These are phyloP conservation scores for Pseudogymnoascus sp. DNA, from an alignment of 2,329 filamentous ascomycete genomes.

Conservation along the genomic window DNA sequence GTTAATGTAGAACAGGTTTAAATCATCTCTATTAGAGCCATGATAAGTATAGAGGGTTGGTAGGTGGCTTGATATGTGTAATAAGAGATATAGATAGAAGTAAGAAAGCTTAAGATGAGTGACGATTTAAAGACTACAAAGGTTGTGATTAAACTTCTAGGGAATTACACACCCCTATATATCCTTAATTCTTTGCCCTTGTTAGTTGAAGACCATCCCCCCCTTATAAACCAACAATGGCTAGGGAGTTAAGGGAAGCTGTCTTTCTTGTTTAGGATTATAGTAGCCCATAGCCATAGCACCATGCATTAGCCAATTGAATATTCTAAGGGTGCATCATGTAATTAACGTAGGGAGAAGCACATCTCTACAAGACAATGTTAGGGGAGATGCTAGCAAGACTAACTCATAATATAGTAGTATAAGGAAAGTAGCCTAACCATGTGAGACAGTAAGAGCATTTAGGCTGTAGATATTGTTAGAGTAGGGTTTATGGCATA, in stretches of 20 bases:
- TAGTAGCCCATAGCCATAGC: too few species aligned
- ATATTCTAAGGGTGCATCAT: background rate
- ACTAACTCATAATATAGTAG: too few species aligned
- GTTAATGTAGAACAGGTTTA: background rate
- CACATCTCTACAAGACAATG: too few species aligned
- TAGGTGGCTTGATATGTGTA: conserved; percentile 7
- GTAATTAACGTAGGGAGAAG: too few species aligned
- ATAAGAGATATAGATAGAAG: conserved; percentile 3
- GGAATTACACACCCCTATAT: conserved; percentile 8
- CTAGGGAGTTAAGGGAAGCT: too few species aligned
- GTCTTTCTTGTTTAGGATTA: too few species aligned
- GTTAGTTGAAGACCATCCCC: background rate
- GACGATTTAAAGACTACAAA: conserved; percentile 7
- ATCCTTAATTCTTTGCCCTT: background rate
- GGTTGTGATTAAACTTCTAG: conserved; percentile 4
- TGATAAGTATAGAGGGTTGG: conserved; percentile 1
- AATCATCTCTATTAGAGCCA: conserved; percentile 15
- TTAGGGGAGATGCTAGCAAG: too few species aligned
- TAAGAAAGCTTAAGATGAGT: conserved; percentile 3
- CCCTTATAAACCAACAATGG: background rate
- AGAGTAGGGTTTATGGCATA: too few species aligned
- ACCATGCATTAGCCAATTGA: background rate
- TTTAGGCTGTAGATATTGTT: too few species aligned
- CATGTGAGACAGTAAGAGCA: too few species aligned
- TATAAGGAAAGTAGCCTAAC: too few species aligned